phyloP scores from a whole-genome alignment of 2,329 filamentous ascomycete genomes.

The Sporothrix dimorphospora region DNA sequence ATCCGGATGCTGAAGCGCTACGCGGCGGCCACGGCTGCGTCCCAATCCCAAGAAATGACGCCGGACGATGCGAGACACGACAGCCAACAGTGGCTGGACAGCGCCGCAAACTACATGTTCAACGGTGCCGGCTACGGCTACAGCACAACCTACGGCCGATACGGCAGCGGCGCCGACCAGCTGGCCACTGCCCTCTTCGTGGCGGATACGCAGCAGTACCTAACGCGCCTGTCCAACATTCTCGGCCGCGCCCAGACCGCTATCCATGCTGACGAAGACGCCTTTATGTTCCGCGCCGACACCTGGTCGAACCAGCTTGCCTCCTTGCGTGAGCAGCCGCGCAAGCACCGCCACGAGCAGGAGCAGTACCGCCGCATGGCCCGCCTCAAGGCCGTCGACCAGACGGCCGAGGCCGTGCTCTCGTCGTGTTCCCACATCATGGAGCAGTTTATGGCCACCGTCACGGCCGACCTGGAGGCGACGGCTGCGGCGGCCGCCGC shows the following conservation, averaged over 20 bases:
- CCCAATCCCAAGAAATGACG: background rate
- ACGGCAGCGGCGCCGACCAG: background rate
- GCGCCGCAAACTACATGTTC: background rate
- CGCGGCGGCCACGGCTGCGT: background rate
- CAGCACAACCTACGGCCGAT: background rate
- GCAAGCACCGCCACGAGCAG: slow-evolving; percentile 1
- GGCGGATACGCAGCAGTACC: slow-evolving; percentile 28
- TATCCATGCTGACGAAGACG: background rate
- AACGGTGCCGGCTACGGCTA: background rate
- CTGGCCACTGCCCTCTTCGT: slow-evolving; percentile 27
- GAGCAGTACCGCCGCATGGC: slow-evolving; percentile 32
- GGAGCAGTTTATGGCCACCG: slow-evolving; percentile 30
- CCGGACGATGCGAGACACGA: background rate
- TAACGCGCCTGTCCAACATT: slow-evolving; percentile 26
- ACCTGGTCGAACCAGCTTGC: slow-evolving; percentile 11
- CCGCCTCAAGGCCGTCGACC: slow-evolving; percentile 27
- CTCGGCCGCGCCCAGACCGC: background rate
- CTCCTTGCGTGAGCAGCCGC: background rate
- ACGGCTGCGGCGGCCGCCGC: background rate
- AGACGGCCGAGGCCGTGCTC: slow-evolving; percentile 14
- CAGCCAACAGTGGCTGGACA: background rate
- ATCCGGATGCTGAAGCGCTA: background rate
- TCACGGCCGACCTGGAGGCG: slow-evolving; percentile 20
- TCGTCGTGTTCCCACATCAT: slow-evolving; percentile 19
- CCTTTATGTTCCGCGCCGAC: background rate